These are phyloP conservation scores for Botrytis porri DNA, from an alignment of 2,329 filamentous ascomycete genomes.

Conservation along the genomic window DNA sequence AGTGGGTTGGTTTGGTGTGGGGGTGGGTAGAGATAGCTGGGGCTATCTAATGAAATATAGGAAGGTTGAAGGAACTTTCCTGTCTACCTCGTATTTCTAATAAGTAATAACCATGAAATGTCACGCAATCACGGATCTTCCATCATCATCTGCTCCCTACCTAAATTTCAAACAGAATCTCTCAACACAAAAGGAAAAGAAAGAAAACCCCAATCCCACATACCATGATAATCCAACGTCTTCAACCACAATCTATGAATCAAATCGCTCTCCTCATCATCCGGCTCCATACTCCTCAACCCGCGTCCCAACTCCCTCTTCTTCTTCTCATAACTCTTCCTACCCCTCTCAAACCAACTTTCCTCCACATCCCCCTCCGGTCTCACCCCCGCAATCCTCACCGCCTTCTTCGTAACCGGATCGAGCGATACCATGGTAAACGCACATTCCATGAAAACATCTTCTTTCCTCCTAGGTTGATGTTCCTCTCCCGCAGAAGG, in stretches of 20 bases:
- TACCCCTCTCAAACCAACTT: constrained; percentile 57
- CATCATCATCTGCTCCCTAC: not conserved
- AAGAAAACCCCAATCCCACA: not conserved
- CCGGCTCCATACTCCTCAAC: constrained; percentile 62
- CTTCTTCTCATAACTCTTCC: constrained; percentile 63
- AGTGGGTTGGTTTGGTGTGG: not conserved
- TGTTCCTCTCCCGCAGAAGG: constrained; percentile 41
- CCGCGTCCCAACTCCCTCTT: constrained; percentile 59
- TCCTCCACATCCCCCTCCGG: constrained; percentile 62
- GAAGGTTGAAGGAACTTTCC: not conserved
- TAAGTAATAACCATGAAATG: not conserved
- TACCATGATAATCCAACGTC: constrained; percentile 55
- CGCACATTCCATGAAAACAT: constrained; percentile 66
- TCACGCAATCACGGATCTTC: not conserved
- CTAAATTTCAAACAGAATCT: not conserved
- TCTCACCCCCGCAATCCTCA: constrained; percentile 57
- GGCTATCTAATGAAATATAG: not conserved
- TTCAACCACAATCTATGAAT: constrained; percentile 70
- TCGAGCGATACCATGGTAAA: constrained; percentile 74
- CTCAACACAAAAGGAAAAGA: not conserved
- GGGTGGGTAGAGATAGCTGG: not conserved
- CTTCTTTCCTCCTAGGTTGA: constrained; percentile 51
- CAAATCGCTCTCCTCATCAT: constrained; percentile 65
- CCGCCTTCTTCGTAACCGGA: constrained; percentile 63
- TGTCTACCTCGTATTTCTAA: not conserved